phyloP scores from a whole-genome alignment of 768 basidiomycete genomes.

The Pholiota conissans region DNA sequence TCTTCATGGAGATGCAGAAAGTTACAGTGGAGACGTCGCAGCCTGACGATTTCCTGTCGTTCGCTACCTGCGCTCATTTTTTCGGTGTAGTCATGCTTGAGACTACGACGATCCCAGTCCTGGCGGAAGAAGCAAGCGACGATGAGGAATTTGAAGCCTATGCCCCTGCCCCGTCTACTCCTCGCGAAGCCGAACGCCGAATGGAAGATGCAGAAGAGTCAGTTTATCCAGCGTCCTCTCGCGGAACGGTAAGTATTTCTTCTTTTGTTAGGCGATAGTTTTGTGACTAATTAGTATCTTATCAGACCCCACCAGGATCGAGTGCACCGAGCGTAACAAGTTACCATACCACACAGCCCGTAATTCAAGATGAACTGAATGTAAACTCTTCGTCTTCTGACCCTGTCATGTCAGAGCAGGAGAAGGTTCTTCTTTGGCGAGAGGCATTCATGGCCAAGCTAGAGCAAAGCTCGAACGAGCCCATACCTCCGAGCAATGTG shows the following conservation, averaged over 20 bases:
- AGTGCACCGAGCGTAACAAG: background rate
- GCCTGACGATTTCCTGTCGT: slow-evolving; percentile 40
- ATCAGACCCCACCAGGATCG: background rate
- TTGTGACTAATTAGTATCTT: background rate
- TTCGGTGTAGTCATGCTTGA: slow-evolving; percentile 40
- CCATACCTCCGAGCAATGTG: background rate
- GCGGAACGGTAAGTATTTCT: slow-evolving; percentile 8
- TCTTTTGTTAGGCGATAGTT: background rate
- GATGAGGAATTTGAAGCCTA: slow-evolving; percentile 1
- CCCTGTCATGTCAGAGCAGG: slow-evolving; percentile 7
- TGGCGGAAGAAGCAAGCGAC: background rate
- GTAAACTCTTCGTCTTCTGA: background rate
- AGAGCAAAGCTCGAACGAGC: slow-evolving; percentile 11
- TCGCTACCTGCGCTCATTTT: slow-evolving; percentile 34
- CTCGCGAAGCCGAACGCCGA: background rate
- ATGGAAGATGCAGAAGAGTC: background rate
- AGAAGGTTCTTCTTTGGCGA: slow-evolving; percentile 16
- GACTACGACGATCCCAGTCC: background rate
- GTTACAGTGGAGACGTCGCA: slow-evolving; percentile 37
- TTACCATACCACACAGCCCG: background rate
- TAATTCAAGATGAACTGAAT: background rate
- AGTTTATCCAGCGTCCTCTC: slow-evolving; percentile 7
- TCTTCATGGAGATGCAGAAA: slow-evolving; percentile 43
- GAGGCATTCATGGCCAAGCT: slow-evolving; percentile 19
- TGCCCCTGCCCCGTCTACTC: background rate